Evolutionary conservation across 2,329 filamentous ascomycete genomes (phyloP).

Genomic region (Sporothrix mexicana): DNA sequence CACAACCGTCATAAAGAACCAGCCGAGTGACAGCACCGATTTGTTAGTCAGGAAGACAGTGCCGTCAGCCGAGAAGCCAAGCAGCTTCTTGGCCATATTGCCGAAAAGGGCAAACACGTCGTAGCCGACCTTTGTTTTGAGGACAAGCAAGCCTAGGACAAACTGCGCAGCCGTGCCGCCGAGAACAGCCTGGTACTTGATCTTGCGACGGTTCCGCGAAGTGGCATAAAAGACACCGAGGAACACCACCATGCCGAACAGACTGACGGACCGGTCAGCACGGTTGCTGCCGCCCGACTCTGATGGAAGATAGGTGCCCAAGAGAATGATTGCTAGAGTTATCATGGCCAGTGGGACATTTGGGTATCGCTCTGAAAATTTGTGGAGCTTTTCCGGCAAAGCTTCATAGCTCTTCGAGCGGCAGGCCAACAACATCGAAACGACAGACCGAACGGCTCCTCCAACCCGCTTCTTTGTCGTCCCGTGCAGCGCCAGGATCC

Average conservation of each 20-base stretch:
- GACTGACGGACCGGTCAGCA: conserved; percentile 77
- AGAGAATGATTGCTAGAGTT: conserved; percentile 73
- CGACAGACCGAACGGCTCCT: not conserved
- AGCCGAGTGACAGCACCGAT: conserved; percentile 54
- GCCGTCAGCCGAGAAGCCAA: conserved; percentile 77
- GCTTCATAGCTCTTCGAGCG: not conserved
- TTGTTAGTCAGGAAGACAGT: conserved; percentile 69
- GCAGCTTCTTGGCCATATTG: conserved; percentile 71
- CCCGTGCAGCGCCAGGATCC: conserved; percentile 68
- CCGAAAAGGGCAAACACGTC: conserved; percentile 94
- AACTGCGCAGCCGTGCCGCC: conserved; percentile 90
- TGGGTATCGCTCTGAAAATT: not conserved
- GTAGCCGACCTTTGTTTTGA: conserved; percentile 75
- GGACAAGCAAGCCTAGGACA: conserved; percentile 84
- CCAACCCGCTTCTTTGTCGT: not conserved
- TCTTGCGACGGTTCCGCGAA: conserved; percentile 68
- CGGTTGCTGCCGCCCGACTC: conserved; percentile 79
- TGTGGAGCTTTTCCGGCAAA: not conserved
- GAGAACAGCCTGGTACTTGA: conserved; percentile 81
- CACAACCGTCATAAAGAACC: conserved; percentile 81
- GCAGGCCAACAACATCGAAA: not conserved
- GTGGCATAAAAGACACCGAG: conserved; percentile 70
- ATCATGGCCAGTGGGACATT: conserved; percentile 52
- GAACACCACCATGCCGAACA: conserved; percentile 78
- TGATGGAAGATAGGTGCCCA: conserved; percentile 76